phyloP scores from a whole-genome alignment of 257 asterid genomes.

The Solanum virginianum region DNA sequence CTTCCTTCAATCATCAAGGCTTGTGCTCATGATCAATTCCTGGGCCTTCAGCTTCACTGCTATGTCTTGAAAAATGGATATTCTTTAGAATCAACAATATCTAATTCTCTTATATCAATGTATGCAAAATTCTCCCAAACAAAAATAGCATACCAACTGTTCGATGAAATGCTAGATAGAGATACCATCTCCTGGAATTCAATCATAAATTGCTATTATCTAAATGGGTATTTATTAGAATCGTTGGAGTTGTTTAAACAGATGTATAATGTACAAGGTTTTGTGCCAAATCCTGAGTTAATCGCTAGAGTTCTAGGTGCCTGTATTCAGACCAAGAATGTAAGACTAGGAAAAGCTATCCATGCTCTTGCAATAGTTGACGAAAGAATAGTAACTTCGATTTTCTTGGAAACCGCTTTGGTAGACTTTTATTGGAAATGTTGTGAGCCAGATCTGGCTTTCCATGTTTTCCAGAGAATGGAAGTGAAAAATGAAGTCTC shows the following conservation, averaged over 20 bases:
- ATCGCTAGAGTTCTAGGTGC: slow-evolving; percentile 39
- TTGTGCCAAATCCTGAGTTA: slow-evolving; percentile 58
- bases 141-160: slow-evolving; percentile 27
- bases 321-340: slow-evolving; percentile 29
- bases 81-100: slow-evolving; percentile 31
- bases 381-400: slow-evolving; percentile 33
- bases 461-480: slow-evolving; percentile 40
- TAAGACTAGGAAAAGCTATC: slow-evolving; percentile 41
- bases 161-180: slow-evolving; percentile 46
- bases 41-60: slow-evolving; percentile 50
- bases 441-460: slow-evolving; percentile 27
- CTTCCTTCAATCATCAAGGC: slow-evolving; percentile 64
- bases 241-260: slow-evolving; percentile 34
- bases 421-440: slow-evolving; percentile 44
- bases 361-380: slow-evolving; percentile 49
- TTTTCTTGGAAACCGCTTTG: slow-evolving; percentile 34
- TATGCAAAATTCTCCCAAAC: slow-evolving; percentile 27
- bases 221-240: slow-evolving; percentile 30
- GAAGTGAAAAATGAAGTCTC: slow-evolving; percentile 51
- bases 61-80: slow-evolving; percentile 38
- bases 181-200: slow-evolving; percentile 55
- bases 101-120: slow-evolving; percentile 53
- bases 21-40: slow-evolving; percentile 28
- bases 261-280: slow-evolving; percentile 21
- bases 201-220: slow-evolving; percentile 46